Conservation (phyloP, 495 filamentous ascomycete genomes). For the Podospora comata region DNA sequence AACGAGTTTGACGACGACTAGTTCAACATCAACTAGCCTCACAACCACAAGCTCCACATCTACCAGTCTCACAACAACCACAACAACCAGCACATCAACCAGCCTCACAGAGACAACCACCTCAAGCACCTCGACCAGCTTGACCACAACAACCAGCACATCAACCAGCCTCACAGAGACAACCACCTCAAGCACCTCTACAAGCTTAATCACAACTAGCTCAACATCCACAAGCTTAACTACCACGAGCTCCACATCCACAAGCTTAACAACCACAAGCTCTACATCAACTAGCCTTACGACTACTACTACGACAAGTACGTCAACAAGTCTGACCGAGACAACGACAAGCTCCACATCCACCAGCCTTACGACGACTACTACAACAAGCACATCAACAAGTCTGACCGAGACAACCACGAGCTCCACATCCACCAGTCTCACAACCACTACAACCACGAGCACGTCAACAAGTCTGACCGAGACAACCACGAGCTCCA, state of each 20-base stretch:
- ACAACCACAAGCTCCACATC: neutral
- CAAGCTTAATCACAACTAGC: neutral
- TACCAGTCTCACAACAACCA: neutral
- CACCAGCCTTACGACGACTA: neutral
- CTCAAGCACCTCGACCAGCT: neutral
- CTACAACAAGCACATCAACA: neutral
- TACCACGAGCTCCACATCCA: neutral
- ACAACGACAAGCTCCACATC: neutral
- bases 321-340: neutral
- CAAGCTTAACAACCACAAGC: neutral
- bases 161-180: neutral
- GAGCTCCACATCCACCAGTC: neutral
- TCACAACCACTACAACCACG: no score
- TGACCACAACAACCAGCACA: neutral
- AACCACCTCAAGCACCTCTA: no score
- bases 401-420: neutral
- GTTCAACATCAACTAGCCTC: neutral
- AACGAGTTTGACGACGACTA: neutral
- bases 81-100: neutral
- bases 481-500: neutral
- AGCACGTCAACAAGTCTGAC: neutral
- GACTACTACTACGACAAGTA: neutral
- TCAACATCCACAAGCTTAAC: neutral
- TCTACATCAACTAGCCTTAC: no score
- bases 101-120: neutral